Conservation (phyloP, 2,329 filamentous ascomycete genomes). For the Davidsoniella virescens region DNA sequence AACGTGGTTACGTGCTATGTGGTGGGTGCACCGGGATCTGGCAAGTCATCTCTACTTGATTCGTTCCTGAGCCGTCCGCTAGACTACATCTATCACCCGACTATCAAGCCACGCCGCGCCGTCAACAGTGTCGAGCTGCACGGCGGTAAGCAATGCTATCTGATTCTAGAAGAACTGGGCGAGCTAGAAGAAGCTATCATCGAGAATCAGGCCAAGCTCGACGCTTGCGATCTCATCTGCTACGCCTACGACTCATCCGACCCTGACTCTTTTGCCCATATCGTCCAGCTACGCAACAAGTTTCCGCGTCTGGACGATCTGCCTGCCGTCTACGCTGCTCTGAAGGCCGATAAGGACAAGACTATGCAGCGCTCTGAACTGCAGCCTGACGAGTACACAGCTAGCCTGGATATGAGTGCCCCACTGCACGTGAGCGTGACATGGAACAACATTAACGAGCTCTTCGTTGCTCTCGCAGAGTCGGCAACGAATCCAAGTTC, state of each 20-base stretch:
- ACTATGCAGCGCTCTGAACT: slow-evolving; percentile 85
- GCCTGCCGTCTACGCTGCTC: slow-evolving; percentile 76
- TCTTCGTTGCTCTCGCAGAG: slow-evolving; percentile 85
- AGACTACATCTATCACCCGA: slow-evolving; percentile 69
- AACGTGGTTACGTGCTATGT: slow-evolving; percentile 93
- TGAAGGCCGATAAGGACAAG: slow-evolving; percentile 92
- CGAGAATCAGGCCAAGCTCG: slow-evolving; percentile 78
- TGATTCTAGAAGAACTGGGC: slow-evolving; percentile 88
- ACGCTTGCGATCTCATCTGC: slow-evolving; percentile 84
- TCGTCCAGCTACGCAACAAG: slow-evolving; percentile 62
- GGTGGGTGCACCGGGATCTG: slow-evolving; percentile 67
- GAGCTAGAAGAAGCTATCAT: slow-evolving; percentile 90
- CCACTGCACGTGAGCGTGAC: slow-evolving; percentile 89
- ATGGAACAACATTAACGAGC: slow-evolving; percentile 84
- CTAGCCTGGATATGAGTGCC: slow-evolving; percentile 68
- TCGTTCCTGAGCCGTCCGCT: slow-evolving; percentile 85
- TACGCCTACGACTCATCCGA: slow-evolving; percentile 96
- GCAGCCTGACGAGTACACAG: slow-evolving; percentile 86
- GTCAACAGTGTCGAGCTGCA: slow-evolving; percentile 95
- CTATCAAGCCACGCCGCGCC: slow-evolving; percentile 82
- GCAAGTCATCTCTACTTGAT: slow-evolving; percentile 82
- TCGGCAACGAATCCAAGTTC: slow-evolving; percentile 78
- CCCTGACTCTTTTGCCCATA: slow-evolving; percentile 86
- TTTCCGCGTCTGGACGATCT: slow-evolving; percentile 77
- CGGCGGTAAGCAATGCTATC: slow-evolving; percentile 90